Conservation (phyloP, 2,329 filamentous ascomycete species). For the Phaeomoniella chlamydospora region DNA sequence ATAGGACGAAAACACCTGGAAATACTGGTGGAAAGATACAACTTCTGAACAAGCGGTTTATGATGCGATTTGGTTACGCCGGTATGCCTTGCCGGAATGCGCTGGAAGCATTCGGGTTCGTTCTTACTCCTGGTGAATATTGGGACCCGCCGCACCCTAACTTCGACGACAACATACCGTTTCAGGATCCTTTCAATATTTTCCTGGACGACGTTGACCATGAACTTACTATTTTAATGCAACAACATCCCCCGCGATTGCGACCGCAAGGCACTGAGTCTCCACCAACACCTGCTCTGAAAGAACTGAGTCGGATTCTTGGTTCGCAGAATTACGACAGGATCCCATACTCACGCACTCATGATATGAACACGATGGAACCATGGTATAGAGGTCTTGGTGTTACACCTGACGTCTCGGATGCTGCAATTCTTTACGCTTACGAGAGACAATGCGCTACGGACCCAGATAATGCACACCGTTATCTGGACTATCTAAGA, state of each 20-base stretch:
- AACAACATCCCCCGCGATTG: constrained; percentile 22
- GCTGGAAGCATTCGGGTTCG: constrained; percentile 44
- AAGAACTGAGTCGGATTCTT: constrained; percentile 22
- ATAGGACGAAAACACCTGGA: constrained; percentile 26
- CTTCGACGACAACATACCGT: constrained; percentile 18
- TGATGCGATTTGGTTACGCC: constrained; percentile 47
- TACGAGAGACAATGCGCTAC: constrained; percentile 44
- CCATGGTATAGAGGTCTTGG: constrained; percentile 48
- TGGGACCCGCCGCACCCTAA: constrained; percentile 28
- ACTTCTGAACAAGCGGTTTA: constrained; percentile 48
- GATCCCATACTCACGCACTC: neutral
- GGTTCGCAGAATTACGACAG: constrained; percentile 10
- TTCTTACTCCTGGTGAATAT: constrained; percentile 16
- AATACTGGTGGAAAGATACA: constrained; percentile 30
- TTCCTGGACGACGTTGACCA: constrained; percentile 45
- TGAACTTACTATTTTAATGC: constrained; percentile 41
- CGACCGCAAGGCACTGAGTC: constrained; percentile 17
- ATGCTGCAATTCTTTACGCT: constrained; percentile 45
- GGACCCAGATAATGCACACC: constrained; percentile 39
- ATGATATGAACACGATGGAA: neutral
- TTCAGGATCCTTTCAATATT: constrained; percentile 23
- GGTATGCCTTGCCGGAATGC: constrained; percentile 37
- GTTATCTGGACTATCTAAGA: constrained; percentile 53
- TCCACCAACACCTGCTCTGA: constrained; percentile 19
- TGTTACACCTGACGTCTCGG: constrained; percentile 45